Evolutionary conservation across 176 grass and related monocot genomes (phyloP), one percentile per base, ranked within the genome.

Genomic region (Miscanthus lutarioriparius): DNA sequence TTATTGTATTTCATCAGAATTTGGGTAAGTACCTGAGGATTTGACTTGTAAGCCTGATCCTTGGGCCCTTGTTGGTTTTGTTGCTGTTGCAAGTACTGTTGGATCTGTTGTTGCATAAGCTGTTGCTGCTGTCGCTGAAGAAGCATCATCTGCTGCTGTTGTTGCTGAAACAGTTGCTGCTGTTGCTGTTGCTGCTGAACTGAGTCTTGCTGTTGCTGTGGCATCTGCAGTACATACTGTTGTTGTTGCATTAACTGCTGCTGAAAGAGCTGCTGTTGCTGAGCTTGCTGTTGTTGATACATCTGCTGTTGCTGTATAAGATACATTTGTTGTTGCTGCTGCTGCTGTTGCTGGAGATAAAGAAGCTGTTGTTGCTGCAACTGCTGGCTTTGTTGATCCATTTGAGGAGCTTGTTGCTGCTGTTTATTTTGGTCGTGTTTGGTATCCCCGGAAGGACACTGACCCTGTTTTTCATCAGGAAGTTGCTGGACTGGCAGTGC

Each of bases 291-390:
- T 58, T 87, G 70, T 36, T 83, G 72, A 22, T 86, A 83, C 84
- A 89, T 70, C 72, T 93, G 88, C 73, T 90, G 84, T 80, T 91
- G 84, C 44, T 94, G 89, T 74, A 92, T 86, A 69, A 92, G 80
- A 79, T 94, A 91, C 88, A 94, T 83, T 48, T 81, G 64, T 54
- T 80, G 78, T 16, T 80, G 78, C 22, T 81, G 64, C 17, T 95
- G 88, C 68, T 89, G 82, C 23, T 90, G 91, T 41, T 94, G 89
- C 80, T 94, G 92, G n/a, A 85, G 84, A 78, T 91, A 97, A 59
- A 92, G 65, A 84, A 97, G 49, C 19, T 97, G 95, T 8, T 97
- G 86, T 82, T 97, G 91, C 90, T 94, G 87, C 74, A 76, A 74
- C 6, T 87, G 81, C 19, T 85, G 76, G 51, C 54, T 84, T 83